Base-by-base conservation (phyloP, 2,329 filamentous ascomycete species). In the Fusarium xylarioides region DNA sequence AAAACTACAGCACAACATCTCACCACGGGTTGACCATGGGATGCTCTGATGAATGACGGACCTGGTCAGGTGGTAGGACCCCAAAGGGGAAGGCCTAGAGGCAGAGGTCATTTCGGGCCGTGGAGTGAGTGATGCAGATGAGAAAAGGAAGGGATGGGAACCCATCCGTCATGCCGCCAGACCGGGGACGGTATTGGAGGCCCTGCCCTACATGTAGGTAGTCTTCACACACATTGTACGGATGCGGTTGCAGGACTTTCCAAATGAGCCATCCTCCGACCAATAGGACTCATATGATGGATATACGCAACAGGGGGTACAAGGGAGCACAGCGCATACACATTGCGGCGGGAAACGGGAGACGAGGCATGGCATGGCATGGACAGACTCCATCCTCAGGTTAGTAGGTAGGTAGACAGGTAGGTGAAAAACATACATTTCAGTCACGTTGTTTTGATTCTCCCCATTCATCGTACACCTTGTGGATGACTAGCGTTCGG, bases 61-160 rank as follows among this genome's bases (percentile, higher is more conserved):
- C 74, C 70, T 50, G 62, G 68, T 76, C 74, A 77, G 68, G 72
- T 77, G 75, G 72, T 65, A 71, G 74, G 59, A 47, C 74, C 72
- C 63, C 53, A 66, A 77, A 75, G 34, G 60, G 75, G 75, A 76
- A 76, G 70, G 72, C 74, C 63, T 66, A 46, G 60, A 68, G 58
- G 40, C 49, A 73, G 58, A 70, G 55, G 64, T 71, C 66, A 73
- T 73, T 66, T 75, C 67, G 64, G 72, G 64, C 63, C 63, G 62
- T 67, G 63, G 61, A 65, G 66, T 67, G 56, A 62, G 66, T 67
- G 54, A 62, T 73, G 68, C 67, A 74, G 63, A 68, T 74, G 73
- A 71, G 62, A 71, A 71, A 60, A 75, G 66, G 65, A 67, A 76
- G 70, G 70, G 70, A 57, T 63, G 59, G 63, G 70, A 63, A 68